Conservation (phyloP, 495 filamentous ascomycete genomes). For the Daldinia concentrica region DNA sequence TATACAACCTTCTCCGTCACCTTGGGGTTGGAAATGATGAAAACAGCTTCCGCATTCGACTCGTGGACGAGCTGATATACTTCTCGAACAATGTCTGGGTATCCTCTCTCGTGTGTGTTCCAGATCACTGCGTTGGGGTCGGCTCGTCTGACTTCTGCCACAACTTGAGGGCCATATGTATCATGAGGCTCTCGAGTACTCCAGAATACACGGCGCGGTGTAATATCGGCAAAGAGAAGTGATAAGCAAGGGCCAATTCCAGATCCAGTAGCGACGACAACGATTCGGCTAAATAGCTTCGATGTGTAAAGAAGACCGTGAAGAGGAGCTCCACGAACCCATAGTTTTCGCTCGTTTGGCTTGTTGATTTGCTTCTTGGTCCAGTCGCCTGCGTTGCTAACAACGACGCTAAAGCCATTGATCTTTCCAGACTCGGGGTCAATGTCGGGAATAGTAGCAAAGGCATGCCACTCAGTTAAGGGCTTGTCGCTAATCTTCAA, state of each 20-base stretch:
- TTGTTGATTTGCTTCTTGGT: slow-evolving; percentile 70
- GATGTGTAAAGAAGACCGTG: slow-evolving; percentile 79
- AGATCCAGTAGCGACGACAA: slow-evolving; percentile 84
- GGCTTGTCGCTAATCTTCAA: slow-evolving; percentile 65
- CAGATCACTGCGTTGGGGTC: slow-evolving; percentile 61
- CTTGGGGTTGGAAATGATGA: slow-evolving; percentile 78
- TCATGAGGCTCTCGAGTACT: slow-evolving; percentile 53
- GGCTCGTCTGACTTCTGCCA: slow-evolving; percentile 53
- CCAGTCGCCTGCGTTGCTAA: slow-evolving; percentile 89
- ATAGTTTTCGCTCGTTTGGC: slow-evolving; percentile 65
- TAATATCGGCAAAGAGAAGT: slow-evolving; percentile 54
- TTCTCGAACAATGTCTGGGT: slow-evolving; percentile 64
- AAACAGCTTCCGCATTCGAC: slow-evolving; percentile 67
- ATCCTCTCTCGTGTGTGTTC: slow-evolving; percentile 56
- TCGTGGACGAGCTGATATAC: slow-evolving; percentile 58
- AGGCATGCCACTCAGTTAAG: slow-evolving; percentile 81
- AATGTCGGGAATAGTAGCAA: slow-evolving; percentile 74
- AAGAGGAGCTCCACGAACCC: slow-evolving; percentile 63
- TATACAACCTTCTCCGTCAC: slow-evolving; percentile 77
- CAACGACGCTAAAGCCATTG: slow-evolving; percentile 73
- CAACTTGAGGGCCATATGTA: slow-evolving; percentile 57
- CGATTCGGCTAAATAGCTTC: slow-evolving; percentile 70
- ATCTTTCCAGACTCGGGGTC: slow-evolving; percentile 55
- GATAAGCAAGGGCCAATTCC: slow-evolving; percentile 78
- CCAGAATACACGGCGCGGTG: slow-evolving; percentile 61